Base-by-base conservation (phyloP, 2,329 filamentous ascomycete species). In the Fusarium concolor region DNA sequence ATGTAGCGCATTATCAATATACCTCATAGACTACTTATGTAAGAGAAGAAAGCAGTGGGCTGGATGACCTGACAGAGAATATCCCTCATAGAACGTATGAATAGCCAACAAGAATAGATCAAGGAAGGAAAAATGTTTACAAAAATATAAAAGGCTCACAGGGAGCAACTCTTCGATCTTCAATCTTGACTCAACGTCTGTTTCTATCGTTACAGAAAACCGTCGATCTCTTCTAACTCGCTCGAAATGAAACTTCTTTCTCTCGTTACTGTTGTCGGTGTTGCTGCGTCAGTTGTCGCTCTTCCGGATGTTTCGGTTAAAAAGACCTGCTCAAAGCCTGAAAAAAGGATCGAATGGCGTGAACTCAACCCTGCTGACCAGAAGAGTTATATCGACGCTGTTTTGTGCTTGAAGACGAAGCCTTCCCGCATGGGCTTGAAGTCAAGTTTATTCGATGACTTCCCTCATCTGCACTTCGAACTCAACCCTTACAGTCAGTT, bases 381-480 rank as follows among this genome's bases (percentile, higher is more conserved):
- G 31, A 46, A 62, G 20, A 11, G 12, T 3, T 62, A 62, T 10
- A 7, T 62, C 11, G 37, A 62, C 4, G 31, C 59, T 20, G 60
- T 62, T 38, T 22, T 62, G 3, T 62, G 60, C 11, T 20, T 62
- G 2, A 62, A 62, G 37, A 62, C 57, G 1, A 62, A 62, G 12
- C 60, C 60, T 4, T 62, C 60, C 7, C 60, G 57, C 2, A 43
- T 62, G 4, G 60, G 60, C 2, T 57, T 62, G 1, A n/a, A 62
- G 15, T 56, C 60, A 1, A 56, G 46, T 17, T 14, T 62, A 0
- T 62, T 62, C 2, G 57, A 62, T 6, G 60, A 62, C 7, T 62
- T 62, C 1, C 57, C 57, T 5, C 35, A 62, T 14, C 37, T 62
- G 2, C 60, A 62, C 26, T 55, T 33, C 0, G 22, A 56, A 2